Conservation (phyloP, 805 yeast species). For the Zygotorulaspora chibaensis region DNA sequence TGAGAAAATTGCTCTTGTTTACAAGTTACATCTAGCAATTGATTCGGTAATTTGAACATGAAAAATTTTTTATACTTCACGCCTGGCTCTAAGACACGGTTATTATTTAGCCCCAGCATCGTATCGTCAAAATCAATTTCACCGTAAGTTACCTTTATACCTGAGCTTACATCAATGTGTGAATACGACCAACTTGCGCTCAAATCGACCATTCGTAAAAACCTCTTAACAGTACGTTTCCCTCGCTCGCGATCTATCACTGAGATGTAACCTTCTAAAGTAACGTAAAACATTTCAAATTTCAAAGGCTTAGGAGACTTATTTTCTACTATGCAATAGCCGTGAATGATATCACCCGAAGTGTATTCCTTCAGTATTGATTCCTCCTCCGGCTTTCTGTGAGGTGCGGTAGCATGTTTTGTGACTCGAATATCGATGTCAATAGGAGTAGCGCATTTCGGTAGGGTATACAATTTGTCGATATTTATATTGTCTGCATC, state of each 20-base stretch:
- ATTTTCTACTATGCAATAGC: slow-evolving; percentile 50
- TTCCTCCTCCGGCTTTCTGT: slow-evolving; percentile 43
- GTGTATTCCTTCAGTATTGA: slow-evolving; percentile 50
- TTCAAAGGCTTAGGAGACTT: slow-evolving; percentile 44
- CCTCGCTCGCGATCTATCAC: slow-evolving; percentile 33
- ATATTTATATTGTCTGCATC: slow-evolving; percentile 44
- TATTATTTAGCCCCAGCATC: slow-evolving; percentile 46
- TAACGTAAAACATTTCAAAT: slow-evolving; percentile 58
- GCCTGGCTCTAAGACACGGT: slow-evolving; percentile 46
- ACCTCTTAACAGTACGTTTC: slow-evolving; percentile 42
- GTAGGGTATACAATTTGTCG: slow-evolving; percentile 49
- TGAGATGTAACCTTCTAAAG: slow-evolving; percentile 42
- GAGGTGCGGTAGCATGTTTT: slow-evolving; percentile 46
- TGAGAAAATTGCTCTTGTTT: slow-evolving; percentile 41
- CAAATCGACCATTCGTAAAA: slow-evolving; percentile 56
- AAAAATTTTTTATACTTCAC: slow-evolving; percentile 53
- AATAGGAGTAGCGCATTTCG: slow-evolving; percentile 42
- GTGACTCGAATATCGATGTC: slow-evolving; percentile 49
- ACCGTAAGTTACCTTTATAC: slow-evolving; percentile 44
- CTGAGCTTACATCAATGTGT: slow-evolving; percentile 49
- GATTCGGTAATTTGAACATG: slow-evolving; percentile 54
- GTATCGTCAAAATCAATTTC: slow-evolving; percentile 47
- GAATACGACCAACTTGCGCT: slow-evolving; percentile 53
- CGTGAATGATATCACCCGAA: slow-evolving; percentile 65
- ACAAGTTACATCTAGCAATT: slow-evolving; percentile 50